These are phyloP conservation scores for Pseudogymnoascus sp. DNA, from an alignment of 2,329 filamentous ascomycete genomes.

Conservation along the genomic window DNA sequence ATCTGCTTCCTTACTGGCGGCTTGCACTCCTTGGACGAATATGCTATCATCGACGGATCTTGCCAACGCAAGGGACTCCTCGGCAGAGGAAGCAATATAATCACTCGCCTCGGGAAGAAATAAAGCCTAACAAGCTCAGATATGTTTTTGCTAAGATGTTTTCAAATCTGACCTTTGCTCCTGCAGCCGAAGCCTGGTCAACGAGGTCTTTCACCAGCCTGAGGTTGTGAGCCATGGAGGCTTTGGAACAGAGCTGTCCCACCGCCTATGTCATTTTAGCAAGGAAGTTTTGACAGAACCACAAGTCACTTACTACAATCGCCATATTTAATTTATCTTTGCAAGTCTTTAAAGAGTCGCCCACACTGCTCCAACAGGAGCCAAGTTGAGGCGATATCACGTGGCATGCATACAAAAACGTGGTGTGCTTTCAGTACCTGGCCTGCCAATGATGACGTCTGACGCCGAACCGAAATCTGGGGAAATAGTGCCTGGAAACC, in stretches of 20 bases:
- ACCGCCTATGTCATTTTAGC: conserved; percentile 52
- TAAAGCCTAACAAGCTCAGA: conserved; percentile 47
- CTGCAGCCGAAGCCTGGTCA: conserved; percentile 62
- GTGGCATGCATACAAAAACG: not conserved
- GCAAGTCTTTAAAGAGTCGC: no score
- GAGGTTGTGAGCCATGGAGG: conserved; percentile 70
- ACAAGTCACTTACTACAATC: not conserved
- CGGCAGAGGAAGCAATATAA: conserved; percentile 66
- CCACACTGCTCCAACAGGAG: not conserved
- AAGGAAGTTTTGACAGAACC: not conserved
- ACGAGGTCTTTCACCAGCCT: conserved; percentile 67
- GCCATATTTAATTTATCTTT: not conserved
- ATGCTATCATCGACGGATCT: conserved; percentile 55
- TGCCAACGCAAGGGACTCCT: conserved; percentile 64
- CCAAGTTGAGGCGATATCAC: not conserved
- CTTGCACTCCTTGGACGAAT: conserved; percentile 69
- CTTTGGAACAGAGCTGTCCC: conserved; percentile 82
- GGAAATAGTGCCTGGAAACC: conserved; percentile 7
- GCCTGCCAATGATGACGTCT: conserved; percentile 1
- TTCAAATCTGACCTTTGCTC: conserved; percentile 58
- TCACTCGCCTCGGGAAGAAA: conserved; percentile 87
- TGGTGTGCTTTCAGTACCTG: not conserved
- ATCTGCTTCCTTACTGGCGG: conserved; percentile 53
- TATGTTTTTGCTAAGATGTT: not conserved
- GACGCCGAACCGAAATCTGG: not conserved